A percentile compares a stretch with the other conserved stretches of the same genome.
Conservation (phyloP, 768 basidiomycete genomes). For the Lactarius hatsudake region DNA sequence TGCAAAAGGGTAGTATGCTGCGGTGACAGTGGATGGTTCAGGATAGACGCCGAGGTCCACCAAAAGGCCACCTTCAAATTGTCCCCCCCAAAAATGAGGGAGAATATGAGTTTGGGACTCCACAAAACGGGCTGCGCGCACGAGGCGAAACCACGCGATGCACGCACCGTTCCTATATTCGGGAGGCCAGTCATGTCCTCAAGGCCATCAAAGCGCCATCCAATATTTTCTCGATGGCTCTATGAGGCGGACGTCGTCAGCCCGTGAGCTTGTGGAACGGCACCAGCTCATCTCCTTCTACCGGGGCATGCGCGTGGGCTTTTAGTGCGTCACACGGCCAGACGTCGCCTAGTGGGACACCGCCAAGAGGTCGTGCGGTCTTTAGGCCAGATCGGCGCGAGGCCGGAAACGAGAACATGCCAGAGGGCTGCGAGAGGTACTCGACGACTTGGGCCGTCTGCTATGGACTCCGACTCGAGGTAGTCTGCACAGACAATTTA, state of each 20-base stretch:
- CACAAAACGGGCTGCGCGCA: constrained; percentile 8
- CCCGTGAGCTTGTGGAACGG: constrained; percentile 96
- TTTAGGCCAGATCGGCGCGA: constrained; percentile 87
- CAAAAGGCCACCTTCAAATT: constrained; percentile 75
- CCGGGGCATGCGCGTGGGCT: constrained; percentile 26
- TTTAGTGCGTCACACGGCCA: constrained; percentile 76
- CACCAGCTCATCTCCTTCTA: constrained; percentile 69
- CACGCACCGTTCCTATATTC: constrained; percentile 82
- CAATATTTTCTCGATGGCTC: constrained; percentile 77
- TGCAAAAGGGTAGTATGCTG: constrained; percentile 42
- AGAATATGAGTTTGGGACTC: constrained; percentile 9
- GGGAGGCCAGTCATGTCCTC: constrained; percentile 91
- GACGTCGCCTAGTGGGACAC: constrained; percentile 82
- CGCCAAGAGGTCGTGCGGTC: constrained; percentile 64
- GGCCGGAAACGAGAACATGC: constrained; percentile 75
- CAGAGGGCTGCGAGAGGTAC: constrained; percentile 79
- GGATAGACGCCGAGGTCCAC: constrained; percentile 80
- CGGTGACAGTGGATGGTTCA: constrained; percentile 53
- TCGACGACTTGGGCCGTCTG: constrained; percentile 40
- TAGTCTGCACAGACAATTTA: constrained; percentile 48
- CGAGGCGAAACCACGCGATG: constrained; percentile 18
- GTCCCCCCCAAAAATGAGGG: constrained; percentile 9
- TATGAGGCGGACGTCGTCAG: constrained; percentile 86
- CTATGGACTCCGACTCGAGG: constrained; percentile 54
- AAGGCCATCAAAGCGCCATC: constrained; percentile 78